Evolutionary conservation across 176 grass and related monocot species (phyloP), one percentile per base, ranked within the genome.

Genomic region (Avena sativa): DNA sequence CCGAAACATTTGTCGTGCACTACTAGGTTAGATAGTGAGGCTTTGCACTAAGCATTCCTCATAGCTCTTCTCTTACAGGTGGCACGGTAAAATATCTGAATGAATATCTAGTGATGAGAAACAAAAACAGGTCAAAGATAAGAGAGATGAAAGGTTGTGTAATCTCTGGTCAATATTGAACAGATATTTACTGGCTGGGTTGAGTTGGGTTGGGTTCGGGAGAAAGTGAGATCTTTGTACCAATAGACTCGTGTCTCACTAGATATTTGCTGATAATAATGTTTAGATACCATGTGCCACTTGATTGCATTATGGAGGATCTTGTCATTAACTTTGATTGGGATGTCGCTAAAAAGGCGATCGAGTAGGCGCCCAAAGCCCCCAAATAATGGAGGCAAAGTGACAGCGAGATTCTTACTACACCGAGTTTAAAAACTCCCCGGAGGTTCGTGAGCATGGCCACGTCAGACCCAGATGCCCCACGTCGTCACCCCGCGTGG

Each of bases 401-500:
- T 23, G 83, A 85, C 72, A 66, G 74, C 9, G 19, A 53, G 5
- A 59, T 63, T 58, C 71, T 76, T 62, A 71, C 49, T 4, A 5
- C 16, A 14, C 55, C 16, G 9, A 61, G 46, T 81, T 51, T 38
- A 64, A 70, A 43, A 71, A 20, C 15, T 3, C 3, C 32, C 19
- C 11, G 32, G 81, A 72, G 67, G 48, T 56, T 38, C 28, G 30
- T 60, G 32, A 25, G 32, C 1, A 11, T 4, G 19, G 67, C 86
- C 81, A 91, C 75, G 81, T 91, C 80, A 80, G 66, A 55, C 47
- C 13, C 19, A 9, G 17, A 5, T 21, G 3, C 21, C 64, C 85
- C 85, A 91, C 52, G 81, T 85, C 30, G 1, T 11, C 76, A 43
- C 30, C 86, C 82, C 3, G n/a, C 81, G 77, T 88, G 81, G 86